Conservation (phyloP, 1,284 basidiomycete genomes). For the Moniliella sp. region DNA sequence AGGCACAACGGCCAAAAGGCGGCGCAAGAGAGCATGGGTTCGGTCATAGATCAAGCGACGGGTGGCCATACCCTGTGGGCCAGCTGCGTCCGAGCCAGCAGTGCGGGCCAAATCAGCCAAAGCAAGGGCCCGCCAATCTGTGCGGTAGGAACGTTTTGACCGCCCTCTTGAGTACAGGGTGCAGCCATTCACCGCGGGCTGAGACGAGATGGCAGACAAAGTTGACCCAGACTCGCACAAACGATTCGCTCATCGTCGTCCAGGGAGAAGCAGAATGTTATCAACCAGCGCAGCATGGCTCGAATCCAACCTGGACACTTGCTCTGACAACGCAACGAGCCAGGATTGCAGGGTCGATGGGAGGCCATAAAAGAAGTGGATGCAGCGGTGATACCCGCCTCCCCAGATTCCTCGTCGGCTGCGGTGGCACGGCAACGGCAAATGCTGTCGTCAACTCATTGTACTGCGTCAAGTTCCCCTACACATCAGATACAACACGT, state of each 20-base stretch:
- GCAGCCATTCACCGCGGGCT: conserved; percentile 77
- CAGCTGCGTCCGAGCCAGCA: too few relatives aligned
- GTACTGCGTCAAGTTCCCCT: neutral
- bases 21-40: conserved; percentile 59
- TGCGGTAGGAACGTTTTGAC: conserved; percentile 4
- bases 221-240: conserved; percentile 37
- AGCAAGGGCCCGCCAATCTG: neutral
- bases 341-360: conserved; percentile 27
- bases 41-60: conserved; percentile 65
- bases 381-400: neutral
- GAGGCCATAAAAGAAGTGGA: conserved; percentile 2
- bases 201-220: conserved; percentile 80
- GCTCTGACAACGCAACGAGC: conserved; percentile 39
- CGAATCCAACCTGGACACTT: conserved; percentile 50
- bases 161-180: conserved; percentile 49
- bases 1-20: conserved; percentile 65
- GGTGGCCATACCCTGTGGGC: too few relatives aligned
- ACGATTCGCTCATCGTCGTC: conserved; percentile 56
- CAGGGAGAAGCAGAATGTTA: conserved; percentile 67
- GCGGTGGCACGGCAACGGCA: too few relatives aligned
- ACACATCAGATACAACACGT: too few relatives aligned
- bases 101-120: neutral
- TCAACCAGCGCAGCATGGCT: conserved; percentile 63
- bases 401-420: too few relatives aligned
- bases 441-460: neutral